A percentile compares a stretch with the other conserved stretches of the same genome.
Evolutionary conservation across 83 land plant genomes (phyloP).

Genomic region (Picea abies): DNA sequence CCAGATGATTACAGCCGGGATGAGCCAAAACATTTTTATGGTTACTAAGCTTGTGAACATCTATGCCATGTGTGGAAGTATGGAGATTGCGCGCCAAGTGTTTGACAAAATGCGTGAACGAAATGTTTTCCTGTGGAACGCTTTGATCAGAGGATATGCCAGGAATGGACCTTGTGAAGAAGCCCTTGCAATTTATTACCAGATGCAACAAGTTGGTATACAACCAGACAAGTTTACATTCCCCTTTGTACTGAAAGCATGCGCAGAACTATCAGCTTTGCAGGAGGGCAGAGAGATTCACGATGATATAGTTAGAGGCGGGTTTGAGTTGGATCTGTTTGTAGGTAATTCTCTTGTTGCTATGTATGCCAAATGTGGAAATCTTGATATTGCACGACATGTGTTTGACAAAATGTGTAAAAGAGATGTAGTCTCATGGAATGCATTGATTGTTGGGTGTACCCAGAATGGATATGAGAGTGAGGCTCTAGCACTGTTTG

Average conservation of each 20-base stretch:
- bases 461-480: constrained; percentile 50
- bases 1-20: constrained; percentile 33
- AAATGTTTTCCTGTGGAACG: constrained; percentile 61
- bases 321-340: constrained; percentile 45
- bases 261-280: constrained; percentile 46
- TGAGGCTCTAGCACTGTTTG: constrained; percentile 40
- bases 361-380: constrained; percentile 64
- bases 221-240: constrained; percentile 49
- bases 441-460: constrained; percentile 56
- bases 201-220: constrained; percentile 36
- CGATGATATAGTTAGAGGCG: constrained; percentile 46
- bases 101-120: constrained; percentile 47
- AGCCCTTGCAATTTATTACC: constrained; percentile 31
- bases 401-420: constrained; percentile 46
- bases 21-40: constrained; percentile 51
- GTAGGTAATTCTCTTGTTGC: constrained; percentile 55
- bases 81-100: constrained; percentile 53
- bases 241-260: constrained; percentile 58
- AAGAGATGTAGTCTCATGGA: constrained; percentile 69
- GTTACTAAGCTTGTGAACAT: constrained; percentile 54
- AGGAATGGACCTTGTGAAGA: constrained; percentile 44
- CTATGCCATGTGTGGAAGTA: constrained; percentile 31
- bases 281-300: constrained; percentile 52
- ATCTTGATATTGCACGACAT: constrained; percentile 26
- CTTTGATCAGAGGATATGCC: constrained; percentile 49